Evolutionary conservation across 2,329 filamentous ascomycete species (phyloP).

Genomic region (Exophiala bonariae): DNA sequence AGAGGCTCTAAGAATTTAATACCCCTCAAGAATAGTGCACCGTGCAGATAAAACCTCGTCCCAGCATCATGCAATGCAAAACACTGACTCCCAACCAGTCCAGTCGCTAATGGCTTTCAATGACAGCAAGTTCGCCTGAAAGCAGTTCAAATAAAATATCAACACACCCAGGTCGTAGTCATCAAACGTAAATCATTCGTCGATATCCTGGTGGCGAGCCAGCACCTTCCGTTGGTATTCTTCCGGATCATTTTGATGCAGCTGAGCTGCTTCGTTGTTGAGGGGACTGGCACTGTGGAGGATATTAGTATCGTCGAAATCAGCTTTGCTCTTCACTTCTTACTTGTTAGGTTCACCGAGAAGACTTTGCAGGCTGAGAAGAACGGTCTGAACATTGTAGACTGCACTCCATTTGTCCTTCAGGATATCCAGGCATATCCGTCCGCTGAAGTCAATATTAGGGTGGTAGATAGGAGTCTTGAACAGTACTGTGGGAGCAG

Average conservation of each 20-base stretch:
- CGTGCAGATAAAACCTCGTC: neutral
- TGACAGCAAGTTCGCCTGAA: too few species aligned
- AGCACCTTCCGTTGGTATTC: slow-evolving; percentile 81
- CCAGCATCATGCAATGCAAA: neutral
- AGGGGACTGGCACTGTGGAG: slow-evolving; percentile 76
- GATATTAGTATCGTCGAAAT: slow-evolving; percentile 6
- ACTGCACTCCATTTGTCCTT: slow-evolving; percentile 99
- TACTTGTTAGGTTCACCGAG: slow-evolving; percentile 98
- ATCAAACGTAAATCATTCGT: slow-evolving; percentile 35
- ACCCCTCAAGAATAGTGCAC: slow-evolving; percentile 7
- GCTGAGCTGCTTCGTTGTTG: slow-evolving; percentile 91
- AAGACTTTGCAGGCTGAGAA: slow-evolving; percentile 90
- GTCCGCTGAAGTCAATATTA: slow-evolving; percentile 94
- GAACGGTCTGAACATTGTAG: slow-evolving; percentile 91
- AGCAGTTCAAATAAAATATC: neutral
- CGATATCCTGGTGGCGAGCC: slow-evolving; percentile 61
- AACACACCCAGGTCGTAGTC: slow-evolving; percentile 6
- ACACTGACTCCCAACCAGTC: too few species aligned
- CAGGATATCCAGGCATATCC: slow-evolving; percentile 96
- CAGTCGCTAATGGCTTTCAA: too few species aligned
- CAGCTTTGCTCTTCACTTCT: slow-evolving; percentile 37
- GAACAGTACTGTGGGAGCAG: slow-evolving; percentile 88
- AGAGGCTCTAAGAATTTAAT: slow-evolving; percentile 7
- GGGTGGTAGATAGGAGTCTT: slow-evolving; percentile 99
- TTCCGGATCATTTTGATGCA: slow-evolving; percentile 86